Evolutionary conservation across 768 basidiomycete genomes (phyloP).

Genomic region (Serendipita indica): DNA sequence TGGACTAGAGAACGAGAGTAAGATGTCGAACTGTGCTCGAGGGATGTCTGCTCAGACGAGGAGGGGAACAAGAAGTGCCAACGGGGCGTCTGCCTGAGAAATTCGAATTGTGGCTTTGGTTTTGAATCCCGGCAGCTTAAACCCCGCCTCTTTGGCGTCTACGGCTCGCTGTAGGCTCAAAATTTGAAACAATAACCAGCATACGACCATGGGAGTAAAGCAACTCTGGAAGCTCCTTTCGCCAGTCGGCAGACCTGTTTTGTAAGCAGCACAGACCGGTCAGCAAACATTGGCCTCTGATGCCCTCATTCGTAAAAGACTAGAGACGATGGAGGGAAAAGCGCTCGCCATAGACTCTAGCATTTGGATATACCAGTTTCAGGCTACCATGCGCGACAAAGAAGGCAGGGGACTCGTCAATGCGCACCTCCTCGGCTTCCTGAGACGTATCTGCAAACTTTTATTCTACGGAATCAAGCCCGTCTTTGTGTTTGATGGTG

Average conservation of each 20-base stretch:
- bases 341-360: conserved; percentile 94
- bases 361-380: conserved; percentile 99
- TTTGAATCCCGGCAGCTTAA: no score
- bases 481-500: conserved; percentile 97
- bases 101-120: no score
- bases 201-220: conserved; percentile 75
- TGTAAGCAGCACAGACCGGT: conserved; percentile 35
- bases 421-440: conserved; percentile 84
- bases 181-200: background rate
- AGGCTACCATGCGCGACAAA: conserved; percentile 97
- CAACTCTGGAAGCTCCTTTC: conserved; percentile 84
- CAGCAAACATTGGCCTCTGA: background rate
- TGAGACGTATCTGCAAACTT: conserved; percentile 83
- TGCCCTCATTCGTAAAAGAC: conserved; percentile 29
- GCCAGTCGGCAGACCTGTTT: conserved; percentile 88
- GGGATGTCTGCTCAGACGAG: no score
- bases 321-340: conserved; percentile 93
- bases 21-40: background rate
- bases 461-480: conserved; percentile 96
- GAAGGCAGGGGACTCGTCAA: conserved; percentile 82
- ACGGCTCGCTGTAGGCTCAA: no score
- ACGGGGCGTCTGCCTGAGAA: no score
- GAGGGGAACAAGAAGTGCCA: no score
- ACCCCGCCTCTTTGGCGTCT: no score
- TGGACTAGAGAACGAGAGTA: background rate